Conservation (phyloP, 768 basidiomycete species). For the Boletus huronensis region DNA sequence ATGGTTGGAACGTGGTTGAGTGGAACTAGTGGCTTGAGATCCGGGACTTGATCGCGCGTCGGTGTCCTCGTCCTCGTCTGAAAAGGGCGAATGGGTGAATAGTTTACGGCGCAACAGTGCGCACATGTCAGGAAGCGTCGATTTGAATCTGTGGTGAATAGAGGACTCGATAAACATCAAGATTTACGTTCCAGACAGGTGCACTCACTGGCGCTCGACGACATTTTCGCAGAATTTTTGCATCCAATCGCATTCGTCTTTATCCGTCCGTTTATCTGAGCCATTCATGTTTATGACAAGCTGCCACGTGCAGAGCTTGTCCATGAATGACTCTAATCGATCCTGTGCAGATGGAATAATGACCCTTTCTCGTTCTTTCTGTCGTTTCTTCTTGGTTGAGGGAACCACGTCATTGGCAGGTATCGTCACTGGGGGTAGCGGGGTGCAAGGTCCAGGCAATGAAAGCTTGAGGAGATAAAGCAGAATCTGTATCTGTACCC, state of each 20-base stretch:
- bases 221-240: constrained; percentile 66
- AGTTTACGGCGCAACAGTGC: constrained; percentile 61
- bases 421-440: constrained; percentile 30
- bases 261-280: constrained; percentile 14
- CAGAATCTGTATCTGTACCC: constrained; percentile 73
- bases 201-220: constrained; percentile 59
- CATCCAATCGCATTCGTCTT: constrained; percentile 62
- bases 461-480: constrained; percentile 65
- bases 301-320: constrained; percentile 78
- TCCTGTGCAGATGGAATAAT: constrained; percentile 39
- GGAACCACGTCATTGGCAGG: constrained; percentile 24
- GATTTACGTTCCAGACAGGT: neutral
- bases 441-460: constrained; percentile 44
- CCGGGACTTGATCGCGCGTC: constrained; percentile 11
- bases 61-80: constrained; percentile 38
- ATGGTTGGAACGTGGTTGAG: constrained; percentile 8
- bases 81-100: constrained; percentile 62
- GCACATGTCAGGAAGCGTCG: constrained; percentile 49
- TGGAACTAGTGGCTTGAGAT: neutral
- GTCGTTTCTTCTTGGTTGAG: constrained; percentile 32
- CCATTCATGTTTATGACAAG: constrained; percentile 44
- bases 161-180: neutral
- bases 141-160: constrained; percentile 47
- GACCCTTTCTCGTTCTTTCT: constrained; percentile 20
- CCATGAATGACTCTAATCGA: constrained; percentile 71